Conservation (phyloP, 2,329 filamentous ascomycete species). For the Rugonectria rugulosa region DNA sequence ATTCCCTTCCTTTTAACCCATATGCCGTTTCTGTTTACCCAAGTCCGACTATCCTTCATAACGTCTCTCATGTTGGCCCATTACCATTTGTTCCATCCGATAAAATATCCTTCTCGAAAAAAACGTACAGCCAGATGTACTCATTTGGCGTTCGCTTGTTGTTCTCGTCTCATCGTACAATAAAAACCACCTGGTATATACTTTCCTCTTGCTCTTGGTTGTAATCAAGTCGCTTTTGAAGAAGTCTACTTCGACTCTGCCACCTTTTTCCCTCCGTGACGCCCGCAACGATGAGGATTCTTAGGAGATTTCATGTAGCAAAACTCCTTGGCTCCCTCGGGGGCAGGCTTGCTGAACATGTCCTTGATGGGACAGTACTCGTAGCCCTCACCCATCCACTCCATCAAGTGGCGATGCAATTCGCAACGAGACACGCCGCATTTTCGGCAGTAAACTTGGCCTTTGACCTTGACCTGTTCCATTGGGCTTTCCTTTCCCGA, state of each 20-base stretch:
- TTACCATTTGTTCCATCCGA: slow-evolving; percentile 1
- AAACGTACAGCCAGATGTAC: no score
- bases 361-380: slow-evolving; percentile 70
- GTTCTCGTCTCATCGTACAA: slow-evolving; percentile 10
- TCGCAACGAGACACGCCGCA: slow-evolving; percentile 69
- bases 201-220: background rate
- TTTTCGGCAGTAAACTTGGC: slow-evolving; percentile 68
- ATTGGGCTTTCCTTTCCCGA: slow-evolving; percentile 41
- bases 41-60: no score
- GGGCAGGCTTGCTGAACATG: slow-evolving; percentile 61
- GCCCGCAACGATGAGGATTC: slow-evolving; percentile 64
- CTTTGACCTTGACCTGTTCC: slow-evolving; percentile 59
- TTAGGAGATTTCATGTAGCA: slow-evolving; percentile 69
- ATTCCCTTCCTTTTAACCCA: no score
- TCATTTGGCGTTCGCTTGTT: background rate
- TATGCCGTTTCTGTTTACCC: no score
- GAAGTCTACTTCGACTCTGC: slow-evolving; percentile 8
- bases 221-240: background rate
- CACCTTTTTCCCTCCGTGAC: slow-evolving; percentile 52
- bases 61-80: slow-evolving; percentile 3
- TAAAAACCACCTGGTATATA: background rate
- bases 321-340: slow-evolving; percentile 54
- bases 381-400: slow-evolving; percentile 63
- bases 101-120: background rate
- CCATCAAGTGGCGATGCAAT: slow-evolving; percentile 67